Evolutionary conservation across 75 land plant genomes (phyloP).

Genomic region (Sequoia sempervirens): DNA sequence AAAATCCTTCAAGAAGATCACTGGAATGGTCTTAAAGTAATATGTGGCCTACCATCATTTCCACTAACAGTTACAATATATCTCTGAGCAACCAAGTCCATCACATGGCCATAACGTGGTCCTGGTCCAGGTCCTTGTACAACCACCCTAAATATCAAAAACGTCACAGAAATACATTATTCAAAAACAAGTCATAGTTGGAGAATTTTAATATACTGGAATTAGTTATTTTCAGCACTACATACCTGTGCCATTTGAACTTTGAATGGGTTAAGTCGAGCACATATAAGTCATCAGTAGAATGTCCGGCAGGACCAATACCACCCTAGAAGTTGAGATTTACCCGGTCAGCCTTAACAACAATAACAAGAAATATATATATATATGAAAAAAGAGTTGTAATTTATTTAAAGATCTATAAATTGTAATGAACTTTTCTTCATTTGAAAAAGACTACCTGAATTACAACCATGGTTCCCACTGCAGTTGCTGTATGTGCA

Average conservation of each 20-base stretch:
- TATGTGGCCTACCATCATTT: slow-evolving; percentile 61
- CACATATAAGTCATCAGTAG: slow-evolving; percentile 87
- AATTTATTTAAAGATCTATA: neutral
- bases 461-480: slow-evolving; percentile 83
- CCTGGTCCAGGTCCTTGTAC: slow-evolving; percentile 93
- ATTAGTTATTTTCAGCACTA: neutral
- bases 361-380: neutral
- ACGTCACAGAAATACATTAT: neutral
- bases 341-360: neutral
- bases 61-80: slow-evolving; percentile 82
- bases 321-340: slow-evolving; percentile 58
- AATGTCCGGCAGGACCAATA: slow-evolving; percentile 91
- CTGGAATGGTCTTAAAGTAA: neutral
- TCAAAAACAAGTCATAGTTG: neutral
- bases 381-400: neutral
- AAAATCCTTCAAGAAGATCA: neutral
- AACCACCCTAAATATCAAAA: slow-evolving; percentile 50
- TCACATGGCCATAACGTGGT: slow-evolving; percentile 89
- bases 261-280: slow-evolving; percentile 84
- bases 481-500: slow-evolving; percentile 87
- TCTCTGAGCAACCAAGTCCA: slow-evolving; percentile 83
- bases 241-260: slow-evolving; percentile 83
- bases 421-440: neutral
- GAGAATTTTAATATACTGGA: neutral
- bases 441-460: slow-evolving; percentile 35